Conservation (phyloP, 2,329 filamentous ascomycete species). For the Phoma herbarum region DNA sequence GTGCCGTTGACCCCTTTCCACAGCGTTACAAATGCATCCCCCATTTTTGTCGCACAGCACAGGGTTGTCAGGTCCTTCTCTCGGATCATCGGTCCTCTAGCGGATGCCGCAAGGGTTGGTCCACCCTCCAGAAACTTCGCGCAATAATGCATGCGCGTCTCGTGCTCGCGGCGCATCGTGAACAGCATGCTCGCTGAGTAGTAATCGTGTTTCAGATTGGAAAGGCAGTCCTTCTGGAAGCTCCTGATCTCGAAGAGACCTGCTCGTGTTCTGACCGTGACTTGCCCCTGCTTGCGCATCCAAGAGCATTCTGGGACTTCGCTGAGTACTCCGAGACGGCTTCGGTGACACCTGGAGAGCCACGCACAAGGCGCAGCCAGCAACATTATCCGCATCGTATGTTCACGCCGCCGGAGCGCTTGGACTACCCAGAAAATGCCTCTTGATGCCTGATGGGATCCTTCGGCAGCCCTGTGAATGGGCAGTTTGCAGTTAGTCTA, state of each 20-base stretch:
- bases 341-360: conserved; percentile 6
- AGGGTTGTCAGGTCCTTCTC: conserved; percentile 17
- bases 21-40: conserved; percentile 15
- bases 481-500: conserved; percentile 10
- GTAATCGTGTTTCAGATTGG: conserved; percentile 4
- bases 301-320: not conserved
- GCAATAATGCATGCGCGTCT: conserved; percentile 21
- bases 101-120: conserved; percentile 20
- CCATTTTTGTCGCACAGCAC: conserved; percentile 19
- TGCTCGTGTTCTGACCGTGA: not conserved
- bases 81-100: conserved; percentile 24
- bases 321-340: conserved; percentile 8
- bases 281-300: not conserved
- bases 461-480: conserved; percentile 23
- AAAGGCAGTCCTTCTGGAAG: not conserved
- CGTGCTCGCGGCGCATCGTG: conserved; percentile 17
- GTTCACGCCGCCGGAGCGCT: conserved; percentile 18
- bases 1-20: conserved; percentile 11
- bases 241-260: not conserved
- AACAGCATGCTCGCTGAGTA: not conserved
- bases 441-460: conserved; percentile 23
- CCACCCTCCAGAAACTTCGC: conserved; percentile 21
- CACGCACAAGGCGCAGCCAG: conserved; percentile 12
- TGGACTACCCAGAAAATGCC: conserved; percentile 21
- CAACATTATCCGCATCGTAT: conserved; percentile 18